phyloP scores from a whole-genome alignment of 2,329 filamentous ascomycete species.

The Shiraia bambusicola region DNA sequence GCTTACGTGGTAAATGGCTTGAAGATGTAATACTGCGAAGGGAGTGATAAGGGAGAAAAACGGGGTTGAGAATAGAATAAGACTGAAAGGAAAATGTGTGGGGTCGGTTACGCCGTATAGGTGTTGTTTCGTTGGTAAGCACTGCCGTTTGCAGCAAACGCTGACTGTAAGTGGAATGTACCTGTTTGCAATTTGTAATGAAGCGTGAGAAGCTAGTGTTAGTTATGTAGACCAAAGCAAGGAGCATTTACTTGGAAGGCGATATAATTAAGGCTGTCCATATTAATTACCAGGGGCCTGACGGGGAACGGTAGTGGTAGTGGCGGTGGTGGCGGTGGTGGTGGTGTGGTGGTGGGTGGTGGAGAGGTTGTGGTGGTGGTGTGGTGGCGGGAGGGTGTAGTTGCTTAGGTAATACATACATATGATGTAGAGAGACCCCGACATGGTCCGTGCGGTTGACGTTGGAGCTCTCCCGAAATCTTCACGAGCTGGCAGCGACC shows the following conservation, averaged over 20 bases:
- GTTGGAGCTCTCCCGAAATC: slow-evolving; percentile 17
- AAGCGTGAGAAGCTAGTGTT: no score
- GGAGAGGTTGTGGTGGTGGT: background rate
- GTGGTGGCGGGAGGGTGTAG: slow-evolving; percentile 6
- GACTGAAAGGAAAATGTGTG: background rate
- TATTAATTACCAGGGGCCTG: no score
- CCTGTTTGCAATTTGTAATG: no score
- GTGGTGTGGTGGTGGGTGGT: background rate
- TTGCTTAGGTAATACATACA: background rate
- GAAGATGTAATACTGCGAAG: slow-evolving; percentile 1
- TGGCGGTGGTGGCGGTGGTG: background rate
- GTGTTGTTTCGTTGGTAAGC: no score
- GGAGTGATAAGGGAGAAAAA: slow-evolving; percentile 2
- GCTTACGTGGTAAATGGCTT: slow-evolving; percentile 17
- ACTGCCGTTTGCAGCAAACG: no score
- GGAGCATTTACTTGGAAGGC: no score
- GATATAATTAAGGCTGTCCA: no score
- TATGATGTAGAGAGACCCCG: no score
- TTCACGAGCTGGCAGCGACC: slow-evolving; percentile 18
- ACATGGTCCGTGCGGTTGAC: slow-evolving; percentile 16
- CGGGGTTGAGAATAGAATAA: background rate
- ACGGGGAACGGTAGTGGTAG: background rate
- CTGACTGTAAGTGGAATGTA: no score
- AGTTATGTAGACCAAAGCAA: no score
- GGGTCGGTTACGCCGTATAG: no score